Base-by-base conservation (phyloP, 2,329 filamentous ascomycete species). In the Ascosphaera acerosa region DNA sequence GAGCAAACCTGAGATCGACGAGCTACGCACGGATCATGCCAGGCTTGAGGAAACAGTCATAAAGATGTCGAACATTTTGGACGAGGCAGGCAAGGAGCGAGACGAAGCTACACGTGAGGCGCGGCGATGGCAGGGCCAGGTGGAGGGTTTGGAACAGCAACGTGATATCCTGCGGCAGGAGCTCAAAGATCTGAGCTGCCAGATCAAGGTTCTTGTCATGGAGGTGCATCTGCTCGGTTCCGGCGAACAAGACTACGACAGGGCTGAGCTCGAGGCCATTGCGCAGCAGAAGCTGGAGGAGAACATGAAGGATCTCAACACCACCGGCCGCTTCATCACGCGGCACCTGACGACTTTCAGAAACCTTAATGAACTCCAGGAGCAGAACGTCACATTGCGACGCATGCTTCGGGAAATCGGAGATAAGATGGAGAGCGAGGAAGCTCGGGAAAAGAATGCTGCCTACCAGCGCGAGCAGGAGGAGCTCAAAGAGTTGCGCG, bases 291-390 rank as follows among this genome's bases (percentile, higher is more conserved):
- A 87, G 42, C 58, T 84, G 6, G 75, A 78, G 34, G 67, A 73
- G 34, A 62, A 66, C 1, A 54, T 77, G 4, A 66, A 75, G 19
- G 76, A 78, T 39, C 62, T 82, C 47, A 82, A 76, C 4, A 75
- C 81, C 38, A 90, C 82, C 1, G 78, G 84, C 42, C 72, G 71
- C 34, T 74, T 91, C 49, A 91, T 97, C 42, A 87, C 76, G 17
- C 69, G 87, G 44, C 74, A 82, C 37, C 60, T 94, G n/a, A 76
- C 82, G 6, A 69, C 81, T 1, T 97, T 90, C 65, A 80, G 76
- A 43, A 72, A 81, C 39, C 68, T 92, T 23, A 61, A 67, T 35
- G 76, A 90, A 33, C 59, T 97, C 6, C 81, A 92, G 45, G 65
- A 75, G 35, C 81, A 90, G 58, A 94, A 97, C 39, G 62, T 75